Evolutionary conservation across 768 basidiomycete genomes (phyloP), one percentile per base, ranked within the genome.

Genomic region (Guyanaporus albipodus): DNA sequence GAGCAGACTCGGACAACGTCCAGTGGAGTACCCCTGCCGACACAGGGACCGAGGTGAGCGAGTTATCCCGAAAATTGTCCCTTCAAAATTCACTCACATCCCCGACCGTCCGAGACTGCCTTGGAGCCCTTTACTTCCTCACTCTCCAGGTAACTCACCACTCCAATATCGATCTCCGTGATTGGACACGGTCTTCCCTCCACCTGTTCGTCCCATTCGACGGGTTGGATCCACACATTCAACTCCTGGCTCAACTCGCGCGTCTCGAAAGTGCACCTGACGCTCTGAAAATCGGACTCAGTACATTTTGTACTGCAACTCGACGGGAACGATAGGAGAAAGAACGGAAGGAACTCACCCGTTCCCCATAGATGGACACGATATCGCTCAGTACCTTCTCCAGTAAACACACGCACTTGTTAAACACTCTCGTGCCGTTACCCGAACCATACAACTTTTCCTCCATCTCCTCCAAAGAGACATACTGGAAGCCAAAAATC

Each of bases 401-500:
- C 44, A 96, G 70, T 3, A 94, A 48, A 5, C 65, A 67, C 4
- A 95, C 69, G 48, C 85, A 87, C 57, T 85, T 82, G 42, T 76
- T 72, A 68, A 96, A 98, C 1, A 91, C 77, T 38, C 76, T 77
- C 22, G 83, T 73, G 2, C 91, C 94, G 6, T 44, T 44, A 4
- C 49, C 48, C 2, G 51, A 22, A 0, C 92, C 92, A 57, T 84
- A 94, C 1, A 97, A 63, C 14, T 79, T 75, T 33, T 77, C 71
- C 52, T 98, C 95, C 85, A 99, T 91, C 62, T 95, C 91, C 36
- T 77, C 73, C 36, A 95, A 68, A 2, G 92, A 78, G 24, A 95
- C 68, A 60, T 98, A 99, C 64, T 97, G 91, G 73, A 97, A 97
- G 1, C 95, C 95, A 57, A 92, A 92, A 40, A 96, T 78, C 15